Conservation (phyloP, 805 yeast species). For the Yamadazyma tumulicola region DNA sequence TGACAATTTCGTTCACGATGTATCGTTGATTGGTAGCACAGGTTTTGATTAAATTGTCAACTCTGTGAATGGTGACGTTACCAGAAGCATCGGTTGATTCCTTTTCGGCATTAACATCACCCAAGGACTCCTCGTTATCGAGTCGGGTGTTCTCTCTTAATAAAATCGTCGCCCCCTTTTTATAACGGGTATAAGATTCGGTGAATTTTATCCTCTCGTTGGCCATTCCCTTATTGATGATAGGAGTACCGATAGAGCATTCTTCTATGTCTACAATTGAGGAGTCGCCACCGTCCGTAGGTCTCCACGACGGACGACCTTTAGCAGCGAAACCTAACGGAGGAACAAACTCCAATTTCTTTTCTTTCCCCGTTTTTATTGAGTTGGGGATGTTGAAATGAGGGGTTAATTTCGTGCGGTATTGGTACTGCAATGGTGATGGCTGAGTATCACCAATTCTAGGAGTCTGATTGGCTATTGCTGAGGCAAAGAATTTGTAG, state of each 20-base stretch:
- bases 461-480: constrained; percentile 53
- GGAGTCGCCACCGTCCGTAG: constrained; percentile 53
- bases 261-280: constrained; percentile 87
- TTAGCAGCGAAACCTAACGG: constrained; percentile 86
- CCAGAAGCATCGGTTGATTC: constrained; percentile 18
- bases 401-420: constrained; percentile 93
- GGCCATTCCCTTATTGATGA: constrained; percentile 68
- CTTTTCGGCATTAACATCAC: constrained; percentile 36
- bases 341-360: constrained; percentile 43
- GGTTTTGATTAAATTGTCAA: constrained; percentile 49
- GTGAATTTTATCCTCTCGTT: constrained; percentile 62
- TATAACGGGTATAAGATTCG: constrained; percentile 44
- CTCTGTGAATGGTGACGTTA: constrained; percentile 24
- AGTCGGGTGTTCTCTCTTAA: constrained; percentile 72
- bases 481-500: constrained; percentile 70
- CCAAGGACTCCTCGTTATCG: constrained; percentile 17
- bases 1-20: constrained; percentile 71
- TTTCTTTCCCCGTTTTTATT: constrained; percentile 17
- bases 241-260: constrained; percentile 82
- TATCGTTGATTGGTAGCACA: constrained; percentile 79
- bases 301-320: constrained; percentile 73
- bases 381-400: constrained; percentile 80
- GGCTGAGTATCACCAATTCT: constrained; percentile 58
- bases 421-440: constrained; percentile 72
- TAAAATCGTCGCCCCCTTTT: constrained; percentile 83